Evolutionary conservation across 192 early-diverging fungal species (phyloP).

Genomic region (Rhizoclosmatium globosum): DNA sequence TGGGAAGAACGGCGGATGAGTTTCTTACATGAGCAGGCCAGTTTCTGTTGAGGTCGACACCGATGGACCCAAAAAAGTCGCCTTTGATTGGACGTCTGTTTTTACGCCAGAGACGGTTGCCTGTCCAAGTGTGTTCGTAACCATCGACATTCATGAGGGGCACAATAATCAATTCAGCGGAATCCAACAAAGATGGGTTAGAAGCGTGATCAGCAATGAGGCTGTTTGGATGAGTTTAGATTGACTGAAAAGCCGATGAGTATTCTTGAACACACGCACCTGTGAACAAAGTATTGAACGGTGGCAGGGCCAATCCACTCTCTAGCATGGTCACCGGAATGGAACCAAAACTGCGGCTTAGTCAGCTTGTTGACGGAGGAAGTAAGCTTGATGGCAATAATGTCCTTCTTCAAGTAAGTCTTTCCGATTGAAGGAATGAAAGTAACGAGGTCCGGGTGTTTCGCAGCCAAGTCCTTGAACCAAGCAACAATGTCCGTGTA

Average conservation of each 20-base stretch:
- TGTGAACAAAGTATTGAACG: constrained; percentile 58
- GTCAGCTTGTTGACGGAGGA: constrained; percentile 39
- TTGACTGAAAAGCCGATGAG: too few relatives aligned
- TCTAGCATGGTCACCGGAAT: constrained; percentile 61
- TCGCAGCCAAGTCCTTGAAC: constrained; percentile 54
- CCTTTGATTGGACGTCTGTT: constrained; percentile 51
- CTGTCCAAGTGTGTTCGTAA: constrained; percentile 60
- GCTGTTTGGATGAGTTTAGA: background rate
- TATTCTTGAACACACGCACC: too few relatives aligned
- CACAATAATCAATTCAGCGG: constrained; percentile 61
- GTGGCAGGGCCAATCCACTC: constrained; percentile 64
- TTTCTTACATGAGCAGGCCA: constrained; percentile 55
- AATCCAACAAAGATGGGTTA: constrained; percentile 51
- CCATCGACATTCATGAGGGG: constrained; percentile 70
- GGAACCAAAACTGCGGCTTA: constrained; percentile 52
- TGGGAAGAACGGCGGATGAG: constrained; percentile 43
- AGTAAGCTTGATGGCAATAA: constrained; percentile 64
- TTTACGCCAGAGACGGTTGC: constrained; percentile 66
- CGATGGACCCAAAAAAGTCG: constrained; percentile 35
- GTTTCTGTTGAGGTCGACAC: constrained; percentile 60
- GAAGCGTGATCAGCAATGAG: constrained; percentile 50
- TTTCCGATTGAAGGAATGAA: constrained; percentile 68
- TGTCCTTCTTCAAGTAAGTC: constrained; percentile 61
- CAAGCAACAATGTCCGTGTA: constrained; percentile 58
- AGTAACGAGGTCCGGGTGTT: constrained; percentile 57